Evolutionary conservation across 2,329 filamentous ascomycete genomes (phyloP).

Genomic region (Akanthomyces uredinophilus): DNA sequence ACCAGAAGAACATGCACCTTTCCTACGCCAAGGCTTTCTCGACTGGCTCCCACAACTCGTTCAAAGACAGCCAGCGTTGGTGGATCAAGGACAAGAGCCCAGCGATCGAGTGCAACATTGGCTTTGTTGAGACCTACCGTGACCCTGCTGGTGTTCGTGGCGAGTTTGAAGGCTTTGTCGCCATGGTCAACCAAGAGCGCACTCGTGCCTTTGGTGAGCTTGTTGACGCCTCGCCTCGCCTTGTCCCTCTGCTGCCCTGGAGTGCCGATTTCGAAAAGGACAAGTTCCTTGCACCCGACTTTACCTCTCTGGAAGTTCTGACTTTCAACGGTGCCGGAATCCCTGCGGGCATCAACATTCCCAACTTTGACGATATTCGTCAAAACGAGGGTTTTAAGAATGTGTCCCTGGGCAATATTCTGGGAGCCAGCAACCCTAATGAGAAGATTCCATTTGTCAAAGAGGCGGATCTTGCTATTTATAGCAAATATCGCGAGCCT

Average conservation of each 20-base stretch:
- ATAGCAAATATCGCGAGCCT: slow-evolving; percentile 74
- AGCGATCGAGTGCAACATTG: slow-evolving; percentile 73
- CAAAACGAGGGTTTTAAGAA: slow-evolving; percentile 89
- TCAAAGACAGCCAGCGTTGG: slow-evolving; percentile 73
- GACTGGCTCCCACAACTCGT: slow-evolving; percentile 67
- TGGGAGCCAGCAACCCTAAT: slow-evolving; percentile 85
- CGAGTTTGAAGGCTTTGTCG: slow-evolving; percentile 83
- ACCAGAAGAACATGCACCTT: slow-evolving; percentile 65
- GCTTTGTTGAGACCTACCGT: slow-evolving; percentile 81
- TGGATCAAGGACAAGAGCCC: slow-evolving; percentile 84
- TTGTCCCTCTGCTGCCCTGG: slow-evolving; percentile 92
- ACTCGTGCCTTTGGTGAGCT: slow-evolving; percentile 83
- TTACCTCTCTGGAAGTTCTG: slow-evolving; percentile 88
- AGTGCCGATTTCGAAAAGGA: slow-evolving; percentile 87
- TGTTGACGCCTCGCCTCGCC: slow-evolving; percentile 70
- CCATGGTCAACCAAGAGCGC: slow-evolving; percentile 83
- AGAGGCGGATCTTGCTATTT: slow-evolving; percentile 70
- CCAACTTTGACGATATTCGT: slow-evolving; percentile 71
- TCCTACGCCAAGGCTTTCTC: slow-evolving; percentile 73
- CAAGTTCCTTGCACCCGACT: slow-evolving; percentile 90
- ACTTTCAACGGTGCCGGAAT: slow-evolving; percentile 67
- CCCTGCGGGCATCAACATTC: slow-evolving; percentile 63
- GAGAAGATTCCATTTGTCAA: slow-evolving; percentile 90
- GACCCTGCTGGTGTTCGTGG: slow-evolving; percentile 76
- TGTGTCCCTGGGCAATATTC: slow-evolving; percentile 86